Conservation (phyloP, 768 basidiomycete genomes). For the Lactifluus echinatus region DNA sequence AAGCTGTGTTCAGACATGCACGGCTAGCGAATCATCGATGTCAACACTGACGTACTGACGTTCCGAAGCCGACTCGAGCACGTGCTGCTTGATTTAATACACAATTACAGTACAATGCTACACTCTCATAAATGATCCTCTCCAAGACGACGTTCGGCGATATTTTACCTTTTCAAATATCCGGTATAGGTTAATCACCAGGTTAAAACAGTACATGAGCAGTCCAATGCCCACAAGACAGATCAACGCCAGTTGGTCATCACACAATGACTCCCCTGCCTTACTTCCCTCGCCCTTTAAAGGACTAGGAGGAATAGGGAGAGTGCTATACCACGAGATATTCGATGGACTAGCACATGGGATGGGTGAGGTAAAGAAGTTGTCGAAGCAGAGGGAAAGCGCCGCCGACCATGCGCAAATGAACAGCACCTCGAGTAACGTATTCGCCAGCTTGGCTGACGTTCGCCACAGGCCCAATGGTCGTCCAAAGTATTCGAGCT, state of each 20-base stretch:
- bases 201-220: slow-evolving; percentile 73
- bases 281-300: slow-evolving; percentile 34
- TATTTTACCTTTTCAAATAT: slow-evolving; percentile 89
- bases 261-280: slow-evolving; percentile 55
- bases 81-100: neutral
- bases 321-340: slow-evolving; percentile 66
- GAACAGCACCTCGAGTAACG: slow-evolving; percentile 79
- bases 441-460: slow-evolving; percentile 78
- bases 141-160: slow-evolving; percentile 28
- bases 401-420: slow-evolving; percentile 93
- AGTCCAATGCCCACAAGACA: slow-evolving; percentile 70
- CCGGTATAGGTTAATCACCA: slow-evolving; percentile 76
- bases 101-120: neutral
- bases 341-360: slow-evolving; percentile 57
- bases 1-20: neutral
- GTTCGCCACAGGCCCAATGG: slow-evolving; percentile 91
- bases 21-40: too few relatives aligned
- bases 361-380: slow-evolving; percentile 81
- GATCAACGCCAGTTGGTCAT: slow-evolving; percentile 69
- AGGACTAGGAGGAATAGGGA: slow-evolving; percentile 42
- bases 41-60: neutral
- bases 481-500: slow-evolving; percentile 90
- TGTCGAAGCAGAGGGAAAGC: slow-evolving; percentile 82
- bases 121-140: neutral
- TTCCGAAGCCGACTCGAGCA: too few relatives aligned